These are phyloP conservation scores for Penicillium sp. DNA, from an alignment of 2,329 filamentous ascomycete genomes.

Conservation along the genomic window DNA sequence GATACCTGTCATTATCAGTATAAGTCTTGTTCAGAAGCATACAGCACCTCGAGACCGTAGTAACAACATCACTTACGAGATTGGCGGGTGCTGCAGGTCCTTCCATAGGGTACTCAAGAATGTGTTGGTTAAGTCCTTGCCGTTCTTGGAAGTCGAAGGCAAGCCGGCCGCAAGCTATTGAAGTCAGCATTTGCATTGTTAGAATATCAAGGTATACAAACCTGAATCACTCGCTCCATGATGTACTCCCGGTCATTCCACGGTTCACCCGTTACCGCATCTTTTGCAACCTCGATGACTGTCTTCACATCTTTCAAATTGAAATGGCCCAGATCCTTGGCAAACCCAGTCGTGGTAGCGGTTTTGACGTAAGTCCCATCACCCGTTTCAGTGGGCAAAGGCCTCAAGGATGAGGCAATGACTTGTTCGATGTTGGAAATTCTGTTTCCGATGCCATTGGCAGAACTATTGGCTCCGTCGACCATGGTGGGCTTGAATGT, in stretches of 20 bases:
- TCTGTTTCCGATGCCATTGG: constrained; percentile 30
- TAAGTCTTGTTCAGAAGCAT: neutral
- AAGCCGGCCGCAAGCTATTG: constrained; percentile 39
- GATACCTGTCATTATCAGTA: constrained; percentile 27
- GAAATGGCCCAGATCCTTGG: constrained; percentile 49
- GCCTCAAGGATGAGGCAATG: constrained; percentile 43
- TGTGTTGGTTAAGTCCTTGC: constrained; percentile 47
- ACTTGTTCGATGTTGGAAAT: constrained; percentile 41
- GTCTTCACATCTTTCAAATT: constrained; percentile 48
- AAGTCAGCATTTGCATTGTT: neutral
- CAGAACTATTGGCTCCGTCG: neutral
- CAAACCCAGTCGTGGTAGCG: constrained; percentile 34
- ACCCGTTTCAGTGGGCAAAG: constrained; percentile 43
- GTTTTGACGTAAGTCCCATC: constrained; percentile 42
- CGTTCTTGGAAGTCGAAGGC: constrained; percentile 35
- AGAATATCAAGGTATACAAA: constrained; percentile 13
- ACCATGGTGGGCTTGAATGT: neutral
- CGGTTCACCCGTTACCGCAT: constrained; percentile 50
- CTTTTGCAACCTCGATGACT: constrained; percentile 42
- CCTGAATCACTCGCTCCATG: constrained; percentile 59
- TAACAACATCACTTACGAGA: constrained; percentile 40
- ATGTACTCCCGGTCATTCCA: constrained; percentile 63
- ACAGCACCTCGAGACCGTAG: neutral
- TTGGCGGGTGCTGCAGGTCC: constrained; percentile 56
- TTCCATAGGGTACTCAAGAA: constrained; percentile 56